Conservation (phyloP, 768 basidiomycete genomes). For the Suillus brevipes region DNA sequence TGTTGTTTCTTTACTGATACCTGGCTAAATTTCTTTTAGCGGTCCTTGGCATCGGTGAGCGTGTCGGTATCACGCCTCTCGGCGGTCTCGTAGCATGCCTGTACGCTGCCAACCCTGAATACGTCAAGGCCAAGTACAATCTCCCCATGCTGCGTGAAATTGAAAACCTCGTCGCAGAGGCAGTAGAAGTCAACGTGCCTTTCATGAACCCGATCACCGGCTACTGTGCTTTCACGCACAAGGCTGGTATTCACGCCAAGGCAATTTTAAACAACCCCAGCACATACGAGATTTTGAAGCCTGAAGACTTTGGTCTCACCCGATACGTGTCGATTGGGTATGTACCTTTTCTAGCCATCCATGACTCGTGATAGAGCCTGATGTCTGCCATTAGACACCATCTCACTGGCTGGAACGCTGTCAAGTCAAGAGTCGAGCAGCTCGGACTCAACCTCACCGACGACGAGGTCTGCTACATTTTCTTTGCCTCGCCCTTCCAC, state of each 20-base stretch:
- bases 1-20: not conserved
- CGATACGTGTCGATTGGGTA: slow-evolving; percentile 97
- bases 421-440: slow-evolving; percentile 99
- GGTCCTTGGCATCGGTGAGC: slow-evolving; percentile 96
- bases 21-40: slow-evolving; percentile 43
- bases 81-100: slow-evolving; percentile 96
- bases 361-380: not conserved
- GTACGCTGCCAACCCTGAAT: slow-evolving; percentile 96
- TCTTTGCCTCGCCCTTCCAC: not conserved
- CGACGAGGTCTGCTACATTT: slow-evolving; percentile 58
- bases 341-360: slow-evolving; percentile 20
- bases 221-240: slow-evolving; percentile 99
- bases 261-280: slow-evolving; percentile 99
- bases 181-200: slow-evolving; percentile 95
- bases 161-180: slow-evolving; percentile 98
- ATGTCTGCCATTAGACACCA: slow-evolving; percentile 61
- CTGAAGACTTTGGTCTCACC: slow-evolving; percentile 96
- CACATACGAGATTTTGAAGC: slow-evolving; percentile 99
- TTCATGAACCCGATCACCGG: slow-evolving; percentile 97
- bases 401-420: slow-evolving; percentile 98
- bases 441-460: slow-evolving; percentile 87
- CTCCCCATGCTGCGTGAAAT: slow-evolving; percentile 96
- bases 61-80: slow-evolving; percentile 97
- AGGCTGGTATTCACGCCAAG: slow-evolving; percentile 99
- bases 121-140: slow-evolving; percentile 99